Conservation (phyloP, 352 stramenopile species). For the Discostella stelligera region DNA sequence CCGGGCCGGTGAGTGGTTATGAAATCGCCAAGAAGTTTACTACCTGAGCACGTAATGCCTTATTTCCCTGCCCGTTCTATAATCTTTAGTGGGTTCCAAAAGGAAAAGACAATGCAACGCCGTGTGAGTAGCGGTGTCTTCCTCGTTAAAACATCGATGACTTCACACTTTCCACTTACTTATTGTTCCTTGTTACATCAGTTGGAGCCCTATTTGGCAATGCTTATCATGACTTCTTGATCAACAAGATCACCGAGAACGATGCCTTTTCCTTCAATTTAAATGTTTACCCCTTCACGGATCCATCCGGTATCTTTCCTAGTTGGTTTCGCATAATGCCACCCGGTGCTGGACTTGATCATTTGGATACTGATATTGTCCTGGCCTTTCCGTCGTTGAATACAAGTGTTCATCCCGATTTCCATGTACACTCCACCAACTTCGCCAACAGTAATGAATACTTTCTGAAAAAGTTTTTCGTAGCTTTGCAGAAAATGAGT, state of each 20-base stretch:
- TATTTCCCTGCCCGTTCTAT: background rate
- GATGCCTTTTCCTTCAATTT: conserved; percentile 5
- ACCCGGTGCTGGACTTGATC: background rate
- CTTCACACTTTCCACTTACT: background rate
- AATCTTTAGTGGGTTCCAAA: background rate
- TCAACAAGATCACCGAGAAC: conserved; percentile 3
- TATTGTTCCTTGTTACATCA: background rate
- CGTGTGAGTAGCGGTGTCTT: conserved; percentile 1
- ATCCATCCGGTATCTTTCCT: background rate
- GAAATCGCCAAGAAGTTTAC: background rate
- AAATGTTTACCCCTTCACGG: background rate
- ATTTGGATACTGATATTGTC: conserved; percentile 15
- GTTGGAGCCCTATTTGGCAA: conserved; percentile 8
- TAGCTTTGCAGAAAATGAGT: conserved; percentile 21
- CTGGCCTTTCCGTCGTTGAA: conserved; percentile 10
- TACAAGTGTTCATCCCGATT: conserved; percentile 1
- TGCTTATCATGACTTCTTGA: conserved; percentile 9
- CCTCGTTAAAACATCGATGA: background rate
- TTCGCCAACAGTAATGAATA: conserved; percentile 8
- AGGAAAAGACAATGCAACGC: conserved; percentile 2
- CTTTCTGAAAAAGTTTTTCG: conserved; percentile 8
- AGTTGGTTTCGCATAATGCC: conserved; percentile 5
- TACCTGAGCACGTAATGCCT: background rate
- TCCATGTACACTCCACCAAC: conserved; percentile 2
- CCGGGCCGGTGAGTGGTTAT: background rate